Base-by-base conservation (phyloP, 2,329 filamentous ascomycete species). In the Aspergillus phoenicis region DNA sequence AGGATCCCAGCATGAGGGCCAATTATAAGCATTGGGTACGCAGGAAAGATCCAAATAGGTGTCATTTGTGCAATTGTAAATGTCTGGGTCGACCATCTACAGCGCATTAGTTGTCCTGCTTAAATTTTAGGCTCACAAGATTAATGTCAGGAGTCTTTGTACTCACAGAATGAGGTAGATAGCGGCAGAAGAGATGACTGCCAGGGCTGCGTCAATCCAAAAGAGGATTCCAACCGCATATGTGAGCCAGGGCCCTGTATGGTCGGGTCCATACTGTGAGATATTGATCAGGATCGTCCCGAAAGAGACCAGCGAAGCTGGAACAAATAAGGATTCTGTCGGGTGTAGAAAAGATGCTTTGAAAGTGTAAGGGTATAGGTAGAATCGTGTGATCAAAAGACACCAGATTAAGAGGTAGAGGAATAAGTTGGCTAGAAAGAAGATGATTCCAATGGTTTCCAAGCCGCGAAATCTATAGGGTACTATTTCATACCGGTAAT, bases 11-110 rank as follows among this genome's bases (percentile, higher is more conserved):
- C 91, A 66, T 93, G 87, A 0, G 91, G 89, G 0, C 89, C 91
- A 22, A 89, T 86, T 8, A 95, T 85, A 3, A 96, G 83, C 22
- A 95, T 82, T 0, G 91, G 91, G 65, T 96, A 96, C 0, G 89
- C 91, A 0, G 91, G 91, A 66, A 95, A 95, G 58, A 94, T 92
- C 91, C 91, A 95, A 17, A 92, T 87, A 0, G 91, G 91, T 0
- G 91, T 95, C 91, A 96, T 95, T 56, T 87, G 87, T 36, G 91
- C 89, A 52, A 95, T 91, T 0, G 91, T 88, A 67, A 87, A 88
- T 2, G 84, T 86, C 62, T 85, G 84, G 0, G 85, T 88, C 2
- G 84, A 86, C 86, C 86, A 88, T 68, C 84, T 86, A 55, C 7
- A 48, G 6, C 48, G 4, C 10, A 62, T 70, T 45, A 70, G 64